These are phyloP conservation scores for Annulohypoxylon bovei DNA, from an alignment of 495 filamentous ascomycete genomes.

Conservation along the genomic window DNA sequence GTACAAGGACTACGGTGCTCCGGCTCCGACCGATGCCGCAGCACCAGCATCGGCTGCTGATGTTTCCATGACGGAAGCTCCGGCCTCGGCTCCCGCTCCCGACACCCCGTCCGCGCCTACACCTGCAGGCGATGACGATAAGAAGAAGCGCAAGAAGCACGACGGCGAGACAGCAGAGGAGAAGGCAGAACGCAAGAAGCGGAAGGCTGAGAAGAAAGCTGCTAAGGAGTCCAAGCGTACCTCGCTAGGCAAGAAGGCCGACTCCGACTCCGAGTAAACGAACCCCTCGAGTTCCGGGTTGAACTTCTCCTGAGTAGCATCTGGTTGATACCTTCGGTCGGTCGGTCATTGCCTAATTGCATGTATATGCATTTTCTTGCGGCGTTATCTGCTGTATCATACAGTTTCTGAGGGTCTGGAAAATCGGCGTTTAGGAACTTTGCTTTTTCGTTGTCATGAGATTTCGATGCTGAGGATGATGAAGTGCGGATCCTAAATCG, in stretches of 20 bases:
- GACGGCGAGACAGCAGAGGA: slow-evolving; percentile 82
- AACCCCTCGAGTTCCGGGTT: slow-evolving; percentile 1
- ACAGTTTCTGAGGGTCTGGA: slow-evolving; percentile 35
- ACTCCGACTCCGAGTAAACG: slow-evolving; percentile 45
- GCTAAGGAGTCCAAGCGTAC: slow-evolving; percentile 65
- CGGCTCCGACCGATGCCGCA: slow-evolving; percentile 45
- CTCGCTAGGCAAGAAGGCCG: slow-evolving; percentile 45
- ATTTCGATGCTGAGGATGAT: slow-evolving; percentile 8
- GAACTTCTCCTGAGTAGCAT: slow-evolving; percentile 27
- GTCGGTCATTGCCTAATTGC: slow-evolving; percentile 32
- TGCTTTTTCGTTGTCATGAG: slow-evolving; percentile 16
- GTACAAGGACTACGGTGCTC: slow-evolving; percentile 85
- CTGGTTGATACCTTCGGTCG: slow-evolving; percentile 45
- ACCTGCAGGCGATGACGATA: slow-evolving; percentile 52
- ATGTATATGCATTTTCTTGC: slow-evolving; percentile 34
- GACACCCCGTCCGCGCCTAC: slow-evolving; percentile 54
- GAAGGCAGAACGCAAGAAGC: slow-evolving; percentile 76
- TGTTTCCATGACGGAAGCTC: slow-evolving; percentile 45
- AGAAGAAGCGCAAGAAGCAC: slow-evolving; percentile 85
- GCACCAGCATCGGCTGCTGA: slow-evolving; percentile 41
- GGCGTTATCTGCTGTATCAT: slow-evolving; percentile 43
- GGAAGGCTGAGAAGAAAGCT: slow-evolving; percentile 79
- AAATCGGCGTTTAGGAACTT: slow-evolving; percentile 39
- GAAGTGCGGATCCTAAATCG: slow-evolving; percentile 10
- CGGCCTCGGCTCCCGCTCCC: slow-evolving; percentile 38